Base-by-base conservation (phyloP, 176 grass and related monocot species). In the Aegilops longissima region DNA sequence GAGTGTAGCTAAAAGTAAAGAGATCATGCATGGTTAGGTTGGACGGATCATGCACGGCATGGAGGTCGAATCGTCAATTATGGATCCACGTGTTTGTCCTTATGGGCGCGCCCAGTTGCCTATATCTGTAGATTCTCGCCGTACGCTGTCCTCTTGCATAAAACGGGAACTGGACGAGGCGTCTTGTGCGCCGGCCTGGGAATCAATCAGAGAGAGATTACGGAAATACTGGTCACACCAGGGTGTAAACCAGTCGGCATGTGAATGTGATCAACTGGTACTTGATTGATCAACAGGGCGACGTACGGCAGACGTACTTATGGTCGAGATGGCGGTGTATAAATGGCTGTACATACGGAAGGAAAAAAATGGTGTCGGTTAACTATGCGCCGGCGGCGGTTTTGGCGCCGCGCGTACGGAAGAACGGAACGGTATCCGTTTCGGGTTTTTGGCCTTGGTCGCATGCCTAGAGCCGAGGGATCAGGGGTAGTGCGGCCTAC, bases 61-160 rank as follows among this genome's bases (percentile, higher is more conserved):
- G 61, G 23, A 33, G 9, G 23, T 24, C 1, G 21, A 25, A 29
- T 82, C 76, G 27, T 69, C 36, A 45, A 33, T 45, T 61, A 61
- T 85, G 59, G 63, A 77, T 62, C 78, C 61, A 38, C 61, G 70
- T 44, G 25, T 20, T 35, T 85, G 70, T 68, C 86, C 18, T 35
- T 20, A 3, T 13, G 12, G 62, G 18, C 61, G 54, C 33, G 52
- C 17, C 13, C 21, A 54, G 69, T 40, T 47, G 73, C 44, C 12
- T 30, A 45, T 8, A 45, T 24, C 11, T 9, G 24, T 20, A 33
- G 79, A 18, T 73, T 70, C 20, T 18, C 29, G 70, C 21, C 49
- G 73, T 59, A 59, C 56, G 56, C 49, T 64, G 88, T 71, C 52
- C 20, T 68, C 24, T 85, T 49, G 80, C 35, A 5, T 24, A 62